Percentiles rank a stretch among this genome's conserved stretches.
These are phyloP conservation scores for Pouteria glomerata DNA, from an alignment of 148 eudicot species.

Conservation along the genomic window DNA sequence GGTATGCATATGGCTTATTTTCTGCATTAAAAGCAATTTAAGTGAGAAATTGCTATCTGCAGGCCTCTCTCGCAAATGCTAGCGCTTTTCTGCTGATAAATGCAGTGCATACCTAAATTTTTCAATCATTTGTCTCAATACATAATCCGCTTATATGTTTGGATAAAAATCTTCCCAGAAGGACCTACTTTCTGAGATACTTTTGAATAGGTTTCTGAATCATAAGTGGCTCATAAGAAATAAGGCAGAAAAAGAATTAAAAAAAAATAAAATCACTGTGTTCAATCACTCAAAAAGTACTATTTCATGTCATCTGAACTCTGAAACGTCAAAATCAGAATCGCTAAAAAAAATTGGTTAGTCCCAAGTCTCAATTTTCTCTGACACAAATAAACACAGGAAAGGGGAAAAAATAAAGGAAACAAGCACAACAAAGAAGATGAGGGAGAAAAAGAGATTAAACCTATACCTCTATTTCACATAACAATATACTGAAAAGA, in stretches of 20 bases:
- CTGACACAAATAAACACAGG: conserved; percentile 5
- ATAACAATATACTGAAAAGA: conserved; percentile 1
- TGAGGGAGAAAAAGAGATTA: neutral
- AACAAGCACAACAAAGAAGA: neutral
- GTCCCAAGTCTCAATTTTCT: conserved; percentile 5
- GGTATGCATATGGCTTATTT: neutral
- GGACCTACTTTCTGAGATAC: conserved; percentile 5
- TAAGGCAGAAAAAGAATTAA: neutral
- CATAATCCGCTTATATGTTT: neutral
- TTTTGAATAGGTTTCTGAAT: conserved; percentile 16
- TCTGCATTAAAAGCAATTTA: neutral
- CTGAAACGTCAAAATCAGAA: conserved; percentile 63
- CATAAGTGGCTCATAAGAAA: neutral
- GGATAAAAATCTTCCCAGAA: neutral
- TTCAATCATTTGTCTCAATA: neutral
- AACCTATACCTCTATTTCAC: neutral
- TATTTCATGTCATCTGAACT: conserved; percentile 23
- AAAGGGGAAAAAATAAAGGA: conserved; percentile 4
- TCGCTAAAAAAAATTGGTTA: conserved; percentile 3
- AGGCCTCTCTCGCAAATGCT: neutral
- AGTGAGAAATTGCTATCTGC: neutral
- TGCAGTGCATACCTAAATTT: neutral
- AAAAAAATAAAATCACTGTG: neutral
- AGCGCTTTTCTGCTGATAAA: neutral
- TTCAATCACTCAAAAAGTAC: neutral